Base-by-base conservation (phyloP, 805 yeast genomes). In the Saturnispora quitensis region DNA sequence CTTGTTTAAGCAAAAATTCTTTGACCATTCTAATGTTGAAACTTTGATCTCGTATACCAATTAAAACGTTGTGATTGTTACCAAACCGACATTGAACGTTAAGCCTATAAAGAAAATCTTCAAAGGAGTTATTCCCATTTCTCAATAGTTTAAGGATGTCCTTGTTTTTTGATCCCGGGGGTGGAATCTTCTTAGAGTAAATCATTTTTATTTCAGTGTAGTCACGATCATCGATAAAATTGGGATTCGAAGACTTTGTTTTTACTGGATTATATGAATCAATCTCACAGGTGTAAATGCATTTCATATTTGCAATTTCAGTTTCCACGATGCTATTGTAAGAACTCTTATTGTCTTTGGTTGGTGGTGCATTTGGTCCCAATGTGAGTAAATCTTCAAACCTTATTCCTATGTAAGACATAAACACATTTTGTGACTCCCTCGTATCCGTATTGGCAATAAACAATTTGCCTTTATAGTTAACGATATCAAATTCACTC, bases 161-260 rank as follows among this genome's bases (percentile, higher is more conserved):
- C 3, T 25, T 18, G 4, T 52, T 50, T 4, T 53, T 31, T 3
- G 27, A 27, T 8, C 33, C 36, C 17, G n/a, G 25, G 3, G 28
- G 36, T 4, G 59, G 59, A 2, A 56, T 47, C 22, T 43, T 38
- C 9, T 45, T 52, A n/a, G 54, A 51, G n/a, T 52, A 42, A 10
- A 55, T 48, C 51, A 57, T 46, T 42, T 57, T 57, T 8, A 57
- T 50, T 40, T 57, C 60, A 1, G 56, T 56, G n/a, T 55, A 56
- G 6, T 34, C 27, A 12, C 38, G 50, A 35, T 36, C 43, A n/a
- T 20, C 15, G 28, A 12, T 6, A 10, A 46, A 13, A 35, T 17
- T 6, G 5, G 35, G 24, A 8, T 20, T 31, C 5, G 28, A 17
- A 12, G 15, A 12, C 22, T 38, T 31, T 36, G 13, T 18, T 20